Evolutionary conservation across 768 basidiomycete species (phyloP), one percentile per base, ranked within the genome.

Genomic region (Leccinum barrowsii): DNA sequence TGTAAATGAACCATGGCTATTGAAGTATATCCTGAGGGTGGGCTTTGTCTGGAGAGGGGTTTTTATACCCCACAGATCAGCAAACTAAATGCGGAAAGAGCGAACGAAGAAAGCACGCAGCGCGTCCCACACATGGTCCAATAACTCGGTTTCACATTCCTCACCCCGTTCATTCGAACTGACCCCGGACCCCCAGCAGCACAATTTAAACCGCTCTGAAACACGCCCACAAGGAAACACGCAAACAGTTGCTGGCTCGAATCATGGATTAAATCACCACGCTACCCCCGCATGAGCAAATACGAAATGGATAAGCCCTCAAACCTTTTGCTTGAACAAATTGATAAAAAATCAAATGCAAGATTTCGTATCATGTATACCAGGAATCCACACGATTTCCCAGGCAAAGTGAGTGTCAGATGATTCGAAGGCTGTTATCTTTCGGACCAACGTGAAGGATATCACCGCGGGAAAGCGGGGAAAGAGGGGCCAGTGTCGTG

Each of bases 1-100:
- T 86, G 80, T 58, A 85, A 84, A 67, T 85, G 85, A 59, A 74
- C 75, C 74, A 75, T 77, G 60, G 26, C 54, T 51, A 56, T 53
- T 64, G 49, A 40, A 63, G 52, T 42, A 6, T 40, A 2, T 46
- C 19, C 42, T 44, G 42, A 35, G 19, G 26, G 26, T 5, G 46
- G 13, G 10, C 46, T 48, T 30, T 63, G 17, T 34, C 21, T 50
- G 11, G 34, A 34, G 42, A 24, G 13, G 54, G 21, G 28, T 32
- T 54, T 67, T 57, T 66, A 66, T 66, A 67, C 44, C 54, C 24
- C 22, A 5, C 48, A 52, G 28, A 46, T 46, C 42, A 30, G 49
- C 48, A 37, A 35, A 26, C 64, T 34, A 47, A 57, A 56, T 37
- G 54, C 50, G 49, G 54, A 42, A n/a, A n/a, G n/a, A n/a, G n/a